phyloP scores from a whole-genome alignment of 352 stramenopile genomes.

The Phytophthora aleatoria region DNA sequence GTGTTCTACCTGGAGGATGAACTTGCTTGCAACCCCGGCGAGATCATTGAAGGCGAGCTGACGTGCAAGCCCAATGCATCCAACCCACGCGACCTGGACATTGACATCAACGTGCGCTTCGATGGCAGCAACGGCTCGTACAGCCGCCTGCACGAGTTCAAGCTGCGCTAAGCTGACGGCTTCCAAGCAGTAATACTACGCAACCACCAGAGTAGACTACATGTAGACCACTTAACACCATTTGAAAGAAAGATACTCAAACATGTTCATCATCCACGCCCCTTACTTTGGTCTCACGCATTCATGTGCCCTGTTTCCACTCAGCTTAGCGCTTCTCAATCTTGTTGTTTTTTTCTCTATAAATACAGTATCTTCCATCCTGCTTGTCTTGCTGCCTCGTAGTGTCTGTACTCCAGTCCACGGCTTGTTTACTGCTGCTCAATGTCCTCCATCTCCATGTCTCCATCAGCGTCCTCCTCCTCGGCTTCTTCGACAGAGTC shows the following conservation, averaged over 20 bases:
- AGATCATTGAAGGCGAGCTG: slow-evolving; percentile 91
- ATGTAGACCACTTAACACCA: slow-evolving; percentile 26
- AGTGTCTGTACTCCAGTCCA: slow-evolving; percentile 15
- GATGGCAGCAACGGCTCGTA: slow-evolving; percentile 73
- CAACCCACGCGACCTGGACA: slow-evolving; percentile 95
- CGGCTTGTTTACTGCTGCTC: slow-evolving; percentile 32
- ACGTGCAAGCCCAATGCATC: slow-evolving; percentile 88
- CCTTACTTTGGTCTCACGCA: neutral
- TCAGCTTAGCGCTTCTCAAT: slow-evolving; percentile 16
- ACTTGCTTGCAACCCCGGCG: slow-evolving; percentile 82
- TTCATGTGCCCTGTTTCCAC: slow-evolving; percentile 1
- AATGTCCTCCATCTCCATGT: slow-evolving; percentile 73
- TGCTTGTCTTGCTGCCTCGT: slow-evolving; percentile 8
- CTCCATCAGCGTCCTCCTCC: slow-evolving; percentile 75
- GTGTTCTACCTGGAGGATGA: slow-evolving; percentile 95
- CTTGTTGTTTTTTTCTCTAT: slow-evolving; percentile 51
- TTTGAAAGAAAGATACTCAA: slow-evolving; percentile 43
- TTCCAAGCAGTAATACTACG: slow-evolving; percentile 5
- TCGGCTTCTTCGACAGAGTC: slow-evolving; percentile 73
- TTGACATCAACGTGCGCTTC: slow-evolving; percentile 85
- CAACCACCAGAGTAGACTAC: slow-evolving; percentile 33
- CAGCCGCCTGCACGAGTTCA: slow-evolving; percentile 74
- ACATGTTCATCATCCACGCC: slow-evolving; percentile 27
- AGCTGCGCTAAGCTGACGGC: slow-evolving; percentile 65
- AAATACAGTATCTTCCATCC: slow-evolving; percentile 63